Evolutionary conservation across 441 rosid species (phyloP).

Genomic region (Rhodomyrtus psidioides): DNA sequence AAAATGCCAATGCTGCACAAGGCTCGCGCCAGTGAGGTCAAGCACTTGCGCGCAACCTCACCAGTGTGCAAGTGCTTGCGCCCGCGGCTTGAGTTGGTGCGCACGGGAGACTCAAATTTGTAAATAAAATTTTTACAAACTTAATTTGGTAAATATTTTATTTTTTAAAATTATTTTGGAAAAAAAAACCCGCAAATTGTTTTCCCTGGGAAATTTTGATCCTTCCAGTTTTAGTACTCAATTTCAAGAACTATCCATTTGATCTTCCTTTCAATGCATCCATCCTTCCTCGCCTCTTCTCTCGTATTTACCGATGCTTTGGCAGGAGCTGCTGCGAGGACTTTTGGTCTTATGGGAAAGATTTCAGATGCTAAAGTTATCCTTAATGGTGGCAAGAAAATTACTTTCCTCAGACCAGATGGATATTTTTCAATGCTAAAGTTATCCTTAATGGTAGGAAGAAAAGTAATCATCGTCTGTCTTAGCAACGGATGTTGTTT

Average conservation of each 20-base stretch:
- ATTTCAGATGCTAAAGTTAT: constrained; percentile 66
- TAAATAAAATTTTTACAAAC: too few species aligned
- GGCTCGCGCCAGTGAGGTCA: too few species aligned
- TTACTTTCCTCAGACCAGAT: constrained; percentile 84
- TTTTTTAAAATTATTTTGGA: too few species aligned
- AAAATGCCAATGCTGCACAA: too few species aligned
- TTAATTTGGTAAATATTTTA: too few species aligned
- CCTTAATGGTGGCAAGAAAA: constrained; percentile 75
- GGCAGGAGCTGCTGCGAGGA: constrained; percentile 47
- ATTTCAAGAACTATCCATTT: not conserved
- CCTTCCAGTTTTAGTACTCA: not conserved
- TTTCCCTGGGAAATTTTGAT: not conserved
- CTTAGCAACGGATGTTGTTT: constrained; percentile 18
- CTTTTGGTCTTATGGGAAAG: constrained; percentile 55
- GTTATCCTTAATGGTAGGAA: too few species aligned
- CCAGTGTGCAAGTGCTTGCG: too few species aligned
- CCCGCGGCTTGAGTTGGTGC: too few species aligned
- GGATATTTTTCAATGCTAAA: constrained; percentile 93
- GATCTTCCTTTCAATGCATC: not conserved
- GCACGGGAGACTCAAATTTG: too few species aligned
- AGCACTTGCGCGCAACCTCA: too few species aligned
- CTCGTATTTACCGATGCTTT: constrained; percentile 8
- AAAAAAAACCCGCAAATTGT: too few species aligned
- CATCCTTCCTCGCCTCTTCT: not conserved
- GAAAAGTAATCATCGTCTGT: constrained; percentile 37